Conservation (phyloP, 2,329 filamentous ascomycete species). For the Intubia oerlemansii region DNA sequence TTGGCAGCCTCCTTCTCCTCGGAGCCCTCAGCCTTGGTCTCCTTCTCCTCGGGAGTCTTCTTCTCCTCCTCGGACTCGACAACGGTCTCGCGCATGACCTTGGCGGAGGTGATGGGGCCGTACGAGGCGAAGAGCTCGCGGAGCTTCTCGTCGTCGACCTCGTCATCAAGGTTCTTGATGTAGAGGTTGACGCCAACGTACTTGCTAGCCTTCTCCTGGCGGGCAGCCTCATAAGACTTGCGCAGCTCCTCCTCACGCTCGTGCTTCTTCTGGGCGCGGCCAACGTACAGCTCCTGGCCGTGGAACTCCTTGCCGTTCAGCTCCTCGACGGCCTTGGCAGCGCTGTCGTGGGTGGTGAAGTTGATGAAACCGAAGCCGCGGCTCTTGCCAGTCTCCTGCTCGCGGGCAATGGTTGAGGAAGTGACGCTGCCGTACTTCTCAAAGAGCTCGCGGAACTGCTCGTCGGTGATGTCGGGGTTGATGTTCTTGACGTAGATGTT, state of each 20-base stretch:
- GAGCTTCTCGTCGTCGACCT: conserved; percentile 94
- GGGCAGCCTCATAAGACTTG: conserved; percentile 95
- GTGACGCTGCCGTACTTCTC: conserved; percentile 87
- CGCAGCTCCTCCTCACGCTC: conserved; percentile 98
- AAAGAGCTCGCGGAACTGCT: conserved; percentile 86
- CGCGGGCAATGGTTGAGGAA: conserved; percentile 80
- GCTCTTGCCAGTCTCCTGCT: conserved; percentile 68
- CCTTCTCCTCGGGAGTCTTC: conserved; percentile 66
- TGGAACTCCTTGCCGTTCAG: conserved; percentile 85
- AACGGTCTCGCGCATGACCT: conserved; percentile 83
- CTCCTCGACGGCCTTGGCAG: conserved; percentile 68
- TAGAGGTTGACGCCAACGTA: conserved; percentile 99
- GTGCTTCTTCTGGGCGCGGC: conserved; percentile 96
- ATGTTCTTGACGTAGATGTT: conserved; percentile 99
- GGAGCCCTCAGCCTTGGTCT: background rate
- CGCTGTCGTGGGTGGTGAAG: conserved; percentile 79
- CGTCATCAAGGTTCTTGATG: conserved; percentile 97
- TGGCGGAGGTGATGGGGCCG: conserved; percentile 91
- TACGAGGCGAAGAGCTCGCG: conserved; percentile 81
- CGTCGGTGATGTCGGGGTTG: conserved; percentile 60
- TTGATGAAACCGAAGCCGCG: conserved; percentile 94
- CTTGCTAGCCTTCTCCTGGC: conserved; percentile 95
- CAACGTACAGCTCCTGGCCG: conserved; percentile 91
- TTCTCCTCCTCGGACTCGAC: conserved; percentile 54
- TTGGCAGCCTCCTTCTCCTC: conserved; percentile 2